These are phyloP conservation scores for Globisporangium paroecandrum DNA, from an alignment of 352 stramenopile genomes.

Conservation along the genomic window DNA sequence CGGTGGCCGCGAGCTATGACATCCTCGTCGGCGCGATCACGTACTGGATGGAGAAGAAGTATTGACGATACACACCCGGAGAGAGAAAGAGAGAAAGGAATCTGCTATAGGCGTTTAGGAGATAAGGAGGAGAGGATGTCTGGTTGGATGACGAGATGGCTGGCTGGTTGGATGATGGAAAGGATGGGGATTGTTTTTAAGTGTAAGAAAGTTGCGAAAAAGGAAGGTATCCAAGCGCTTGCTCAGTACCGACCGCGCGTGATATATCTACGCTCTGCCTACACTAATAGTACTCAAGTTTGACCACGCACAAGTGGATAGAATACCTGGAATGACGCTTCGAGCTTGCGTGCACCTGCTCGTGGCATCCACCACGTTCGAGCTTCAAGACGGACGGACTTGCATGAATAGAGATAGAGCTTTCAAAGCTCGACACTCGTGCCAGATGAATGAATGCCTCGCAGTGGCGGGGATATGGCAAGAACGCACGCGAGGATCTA, in stretches of 20 bases:
- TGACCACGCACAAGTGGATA: neutral
- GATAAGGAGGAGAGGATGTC: neutral
- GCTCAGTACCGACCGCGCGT: too few relatives aligned
- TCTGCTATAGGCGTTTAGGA: neutral
- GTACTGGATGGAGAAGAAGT: slow-evolving; percentile 78
- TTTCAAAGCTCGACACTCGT: neutral
- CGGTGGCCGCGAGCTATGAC: slow-evolving; percentile 72
- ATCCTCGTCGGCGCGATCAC: slow-evolving; percentile 62
- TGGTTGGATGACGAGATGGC: neutral
- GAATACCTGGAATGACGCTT: neutral
- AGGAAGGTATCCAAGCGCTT: neutral
- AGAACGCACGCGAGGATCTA: neutral
- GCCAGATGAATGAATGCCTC: neutral
- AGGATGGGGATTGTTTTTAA: neutral
- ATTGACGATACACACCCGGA: slow-evolving; percentile 25
- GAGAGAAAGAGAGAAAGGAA: neutral
- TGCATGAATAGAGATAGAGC: neutral
- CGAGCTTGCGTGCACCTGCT: neutral
- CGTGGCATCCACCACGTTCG: neutral
- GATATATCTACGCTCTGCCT: too few relatives aligned
- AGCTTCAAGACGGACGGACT: neutral
- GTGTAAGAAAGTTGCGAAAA: neutral
- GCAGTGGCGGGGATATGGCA: neutral
- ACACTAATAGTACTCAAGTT: neutral
- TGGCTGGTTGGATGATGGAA: neutral